Conservation (phyloP, 1,284 basidiomycete species). For the Sanghuangporus baumii region DNA sequence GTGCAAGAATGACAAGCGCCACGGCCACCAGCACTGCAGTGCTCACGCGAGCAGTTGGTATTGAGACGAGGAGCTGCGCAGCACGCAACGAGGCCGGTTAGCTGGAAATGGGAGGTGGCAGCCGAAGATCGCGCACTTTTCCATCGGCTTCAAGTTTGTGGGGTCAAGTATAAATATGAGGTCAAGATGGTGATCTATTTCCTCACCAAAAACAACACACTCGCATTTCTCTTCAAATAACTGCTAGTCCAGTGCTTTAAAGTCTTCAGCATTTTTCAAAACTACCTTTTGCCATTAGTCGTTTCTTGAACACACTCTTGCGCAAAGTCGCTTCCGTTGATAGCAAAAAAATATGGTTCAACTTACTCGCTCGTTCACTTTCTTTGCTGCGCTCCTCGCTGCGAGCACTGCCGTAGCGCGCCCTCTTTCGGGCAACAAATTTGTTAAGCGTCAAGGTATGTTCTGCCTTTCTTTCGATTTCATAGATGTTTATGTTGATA, state of each 20-base stretch:
- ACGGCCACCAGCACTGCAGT: neutral
- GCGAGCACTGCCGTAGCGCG: neutral
- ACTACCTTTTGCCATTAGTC: neutral
- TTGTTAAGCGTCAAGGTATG: neutral
- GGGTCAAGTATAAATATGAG: neutral
- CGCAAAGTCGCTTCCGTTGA: neutral
- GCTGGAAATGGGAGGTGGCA: neutral
- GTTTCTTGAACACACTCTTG: neutral
- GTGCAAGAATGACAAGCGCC: neutral
- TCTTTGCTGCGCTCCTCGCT: neutral
- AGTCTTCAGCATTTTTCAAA: neutral
- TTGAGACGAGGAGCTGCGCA: neutral
- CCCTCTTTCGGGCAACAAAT: neutral
- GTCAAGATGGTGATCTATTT: neutral
- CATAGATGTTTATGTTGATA: neutral
- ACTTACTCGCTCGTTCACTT: neutral
- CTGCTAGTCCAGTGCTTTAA: neutral
- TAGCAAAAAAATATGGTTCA: neutral
- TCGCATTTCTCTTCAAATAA: neutral
- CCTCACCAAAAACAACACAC: neutral
- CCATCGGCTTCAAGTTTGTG: too few relatives aligned
- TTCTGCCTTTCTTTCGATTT: neutral
- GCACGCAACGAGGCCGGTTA: neutral
- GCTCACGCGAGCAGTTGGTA: neutral
- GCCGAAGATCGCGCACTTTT: neutral